Conservation (phyloP, 2,329 filamentous ascomycete species). For the Meredithiella fracta region DNA sequence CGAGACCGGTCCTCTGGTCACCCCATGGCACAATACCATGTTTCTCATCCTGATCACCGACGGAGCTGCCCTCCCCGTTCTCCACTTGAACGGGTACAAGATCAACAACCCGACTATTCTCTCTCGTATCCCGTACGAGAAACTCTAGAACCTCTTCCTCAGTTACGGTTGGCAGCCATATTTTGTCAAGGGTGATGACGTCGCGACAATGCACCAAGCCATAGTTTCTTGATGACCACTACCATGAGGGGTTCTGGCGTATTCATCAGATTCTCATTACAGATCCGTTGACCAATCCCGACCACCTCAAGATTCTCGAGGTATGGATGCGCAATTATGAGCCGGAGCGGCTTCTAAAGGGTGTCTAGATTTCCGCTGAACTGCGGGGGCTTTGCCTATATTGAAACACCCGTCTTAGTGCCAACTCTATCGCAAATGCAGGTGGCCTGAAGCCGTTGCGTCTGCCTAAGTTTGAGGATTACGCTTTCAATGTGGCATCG, state of each 20-base stretch:
- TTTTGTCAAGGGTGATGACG: constrained; percentile 61
- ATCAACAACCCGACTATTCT: constrained; percentile 67
- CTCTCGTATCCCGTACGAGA: constrained; percentile 56
- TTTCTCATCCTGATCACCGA: constrained; percentile 67
- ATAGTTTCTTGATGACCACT: constrained; percentile 61
- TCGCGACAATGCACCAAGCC: constrained; percentile 62
- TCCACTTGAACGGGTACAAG: constrained; percentile 73
- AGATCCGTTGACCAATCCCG: constrained; percentile 47
- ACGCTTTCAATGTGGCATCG: constrained; percentile 44
- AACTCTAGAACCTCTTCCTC: constrained; percentile 50
- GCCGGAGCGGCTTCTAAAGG: constrained; percentile 53
- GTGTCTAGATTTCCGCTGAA: constrained; percentile 46
- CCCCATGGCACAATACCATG: constrained; percentile 69
- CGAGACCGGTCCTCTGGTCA: constrained; percentile 66
- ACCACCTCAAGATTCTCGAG: constrained; percentile 52
- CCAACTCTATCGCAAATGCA: constrained; percentile 60
- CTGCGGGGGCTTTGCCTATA: constrained; percentile 47
- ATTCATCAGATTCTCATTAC: constrained; percentile 64
- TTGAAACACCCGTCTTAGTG: constrained; percentile 55
- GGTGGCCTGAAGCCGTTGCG: constrained; percentile 48
- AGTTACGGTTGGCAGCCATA: constrained; percentile 69
- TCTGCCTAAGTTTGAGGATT: constrained; percentile 54
- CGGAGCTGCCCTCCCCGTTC: constrained; percentile 59
- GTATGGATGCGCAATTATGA: constrained; percentile 64
- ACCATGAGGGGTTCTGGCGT: constrained; percentile 62